Evolutionary conservation across 352 stramenopile genomes (phyloP).

Genomic region (Phytopythium kandeliae): DNA sequence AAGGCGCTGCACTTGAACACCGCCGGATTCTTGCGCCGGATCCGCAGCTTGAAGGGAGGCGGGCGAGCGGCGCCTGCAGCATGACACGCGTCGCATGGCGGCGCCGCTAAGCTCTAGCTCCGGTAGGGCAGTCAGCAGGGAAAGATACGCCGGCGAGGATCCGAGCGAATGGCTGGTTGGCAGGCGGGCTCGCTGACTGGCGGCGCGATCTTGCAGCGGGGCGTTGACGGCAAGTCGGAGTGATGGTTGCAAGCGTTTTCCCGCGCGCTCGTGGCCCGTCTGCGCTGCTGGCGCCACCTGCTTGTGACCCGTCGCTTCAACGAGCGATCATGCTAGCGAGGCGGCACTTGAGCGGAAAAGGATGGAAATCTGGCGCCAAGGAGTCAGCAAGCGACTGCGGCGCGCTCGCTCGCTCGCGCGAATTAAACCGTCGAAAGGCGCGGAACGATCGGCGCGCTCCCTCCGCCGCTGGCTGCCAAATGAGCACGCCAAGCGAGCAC

Average conservation of each 20-base stretch:
- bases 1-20: neutral
- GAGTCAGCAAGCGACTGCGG: neutral
- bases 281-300: slow-evolving; percentile 3
- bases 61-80: too few species aligned
- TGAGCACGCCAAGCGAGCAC: neutral
- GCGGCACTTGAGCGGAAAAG: slow-evolving; percentile 2
- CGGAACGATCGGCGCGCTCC: neutral
- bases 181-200: too few species aligned
- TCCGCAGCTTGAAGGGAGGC: too few species aligned
- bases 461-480: neutral
- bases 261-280: neutral
- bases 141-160: too few species aligned
- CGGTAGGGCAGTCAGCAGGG: too few species aligned
- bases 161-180: too few species aligned
- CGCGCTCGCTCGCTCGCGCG: neutral
- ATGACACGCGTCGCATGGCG: neutral
- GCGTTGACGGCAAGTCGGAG: slow-evolving; percentile 4
- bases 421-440: slow-evolving; percentile 2
- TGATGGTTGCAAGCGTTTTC: slow-evolving; percentile 1
- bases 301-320: slow-evolving; percentile 8
- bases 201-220: neutral
- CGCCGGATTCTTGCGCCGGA: neutral
- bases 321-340: slow-evolving; percentile 1
- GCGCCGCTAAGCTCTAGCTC: too few species aligned
- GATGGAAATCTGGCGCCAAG: slow-evolving; percentile 5